Conservation (phyloP, 2,329 filamentous ascomycete genomes). For the Fusarium pininemorale region DNA sequence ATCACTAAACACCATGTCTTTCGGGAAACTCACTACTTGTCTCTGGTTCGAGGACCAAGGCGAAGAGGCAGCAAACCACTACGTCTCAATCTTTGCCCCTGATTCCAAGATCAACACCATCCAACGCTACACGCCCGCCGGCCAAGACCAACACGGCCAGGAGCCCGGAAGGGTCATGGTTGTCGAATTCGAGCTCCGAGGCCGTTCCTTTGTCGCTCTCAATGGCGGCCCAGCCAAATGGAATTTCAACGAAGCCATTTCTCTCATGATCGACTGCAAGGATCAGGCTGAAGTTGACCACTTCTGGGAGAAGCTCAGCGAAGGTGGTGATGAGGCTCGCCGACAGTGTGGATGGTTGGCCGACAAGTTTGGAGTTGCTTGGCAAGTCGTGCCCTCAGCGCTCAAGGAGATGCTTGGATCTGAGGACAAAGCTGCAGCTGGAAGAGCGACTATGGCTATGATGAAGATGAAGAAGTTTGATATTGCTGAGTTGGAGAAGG, state of each 20-base stretch:
- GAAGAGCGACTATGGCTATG: constrained; percentile 48
- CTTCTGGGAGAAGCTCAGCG: constrained; percentile 55
- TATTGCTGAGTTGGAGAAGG: constrained; percentile 50
- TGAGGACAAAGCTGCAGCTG: constrained; percentile 48
- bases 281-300: constrained; percentile 58
- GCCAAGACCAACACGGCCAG: constrained; percentile 45
- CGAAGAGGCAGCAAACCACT: constrained; percentile 53
- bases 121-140: constrained; percentile 44
- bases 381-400: constrained; percentile 56
- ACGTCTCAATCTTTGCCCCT: constrained; percentile 52
- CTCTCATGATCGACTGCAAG: constrained; percentile 55
- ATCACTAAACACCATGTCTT: constrained; percentile 21
- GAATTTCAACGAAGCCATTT: constrained; percentile 53
- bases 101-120: constrained; percentile 49
- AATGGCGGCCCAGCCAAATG: constrained; percentile 55
- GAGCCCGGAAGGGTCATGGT: constrained; percentile 47
- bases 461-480: constrained; percentile 56
- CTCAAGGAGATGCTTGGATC: constrained; percentile 48
- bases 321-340: constrained; percentile 50
- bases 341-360: constrained; percentile 56
- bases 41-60: constrained; percentile 56
- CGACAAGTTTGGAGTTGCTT: constrained; percentile 57
- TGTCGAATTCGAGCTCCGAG: constrained; percentile 52
- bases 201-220: constrained; percentile 52
- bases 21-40: constrained; percentile 43